These are phyloP conservation scores for Chlamydomonas sphaeroides DNA, from an alignment of 139 green algal species.

Conservation along the genomic window DNA sequence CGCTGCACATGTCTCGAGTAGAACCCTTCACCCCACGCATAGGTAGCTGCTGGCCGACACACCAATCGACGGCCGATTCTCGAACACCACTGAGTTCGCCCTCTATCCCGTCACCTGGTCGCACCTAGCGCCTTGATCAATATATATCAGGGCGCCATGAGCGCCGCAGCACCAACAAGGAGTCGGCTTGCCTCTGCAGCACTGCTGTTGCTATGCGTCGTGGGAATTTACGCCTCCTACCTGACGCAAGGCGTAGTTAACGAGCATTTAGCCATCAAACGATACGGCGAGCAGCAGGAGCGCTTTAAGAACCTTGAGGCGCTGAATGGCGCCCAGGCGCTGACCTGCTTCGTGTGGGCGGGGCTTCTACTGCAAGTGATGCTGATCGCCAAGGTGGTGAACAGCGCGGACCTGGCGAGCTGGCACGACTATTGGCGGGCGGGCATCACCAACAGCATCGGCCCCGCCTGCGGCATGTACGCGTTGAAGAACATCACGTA, in stretches of 20 bases:
- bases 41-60: too few species aligned
- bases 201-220: slow-evolving; percentile 67
- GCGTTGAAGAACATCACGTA: slow-evolving; percentile 97
- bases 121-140: too few species aligned
- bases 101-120: too few species aligned
- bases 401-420: slow-evolving; percentile 21
- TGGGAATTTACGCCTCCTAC: slow-evolving; percentile 94
- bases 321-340: slow-evolving; percentile 87
- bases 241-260: slow-evolving; percentile 91
- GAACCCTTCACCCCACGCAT: too few species aligned
- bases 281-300: slow-evolving; percentile 74
- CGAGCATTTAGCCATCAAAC: slow-evolving; percentile 86
- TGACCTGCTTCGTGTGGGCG: slow-evolving; percentile 91
- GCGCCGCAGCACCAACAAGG: too few species aligned
- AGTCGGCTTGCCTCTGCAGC: background rate
- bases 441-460: slow-evolving; percentile 88
- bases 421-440: slow-evolving; percentile 83
- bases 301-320: slow-evolving; percentile 88
- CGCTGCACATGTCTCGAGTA: too few species aligned
- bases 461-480: slow-evolving; percentile 88
- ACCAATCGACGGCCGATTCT: too few species aligned
- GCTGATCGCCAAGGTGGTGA: background rate
- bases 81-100: too few species aligned
- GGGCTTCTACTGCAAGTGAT: slow-evolving; percentile 61
- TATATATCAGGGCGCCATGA: too few species aligned